phyloP scores from a whole-genome alignment of 176 grass and related monocot genomes.

The Poa annua region DNA sequence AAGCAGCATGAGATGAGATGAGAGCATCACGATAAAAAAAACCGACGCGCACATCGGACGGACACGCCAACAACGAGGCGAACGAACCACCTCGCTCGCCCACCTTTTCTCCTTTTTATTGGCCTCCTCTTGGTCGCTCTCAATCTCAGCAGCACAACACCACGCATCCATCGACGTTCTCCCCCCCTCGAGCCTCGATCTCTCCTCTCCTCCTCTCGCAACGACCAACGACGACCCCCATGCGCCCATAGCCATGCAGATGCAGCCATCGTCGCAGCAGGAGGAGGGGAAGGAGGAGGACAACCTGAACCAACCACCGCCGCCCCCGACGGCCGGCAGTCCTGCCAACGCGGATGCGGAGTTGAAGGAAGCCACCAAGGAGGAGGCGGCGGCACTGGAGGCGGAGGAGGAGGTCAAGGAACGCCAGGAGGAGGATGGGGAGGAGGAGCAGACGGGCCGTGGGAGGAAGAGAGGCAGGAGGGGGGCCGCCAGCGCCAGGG shows the following conservation, averaged over 20 bases:
- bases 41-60: not conserved
- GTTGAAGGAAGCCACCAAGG: not conserved
- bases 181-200: constrained; percentile 13
- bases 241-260: constrained; percentile 56
- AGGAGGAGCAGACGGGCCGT: not conserved
- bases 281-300: not conserved
- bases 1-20: not conserved
- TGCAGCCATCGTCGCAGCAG: constrained; percentile 32
- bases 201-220: constrained; percentile 15
- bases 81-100: not conserved
- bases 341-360: not conserved
- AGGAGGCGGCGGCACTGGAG: not conserved
- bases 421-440: not conserved
- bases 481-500: not conserved
- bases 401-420: not conserved
- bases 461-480: no score
- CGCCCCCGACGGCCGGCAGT: not conserved
- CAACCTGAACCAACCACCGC: not conserved
- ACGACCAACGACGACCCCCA: constrained; percentile 41
- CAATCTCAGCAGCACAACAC: not conserved
- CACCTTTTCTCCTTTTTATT: not conserved
- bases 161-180: constrained; percentile 5
- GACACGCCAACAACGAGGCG: constrained; percentile 6
- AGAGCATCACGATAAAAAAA: not conserved
- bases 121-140: constrained; percentile 31